Base-by-base conservation (phyloP, 805 yeast genomes). In the Candida incommunis region DNA sequence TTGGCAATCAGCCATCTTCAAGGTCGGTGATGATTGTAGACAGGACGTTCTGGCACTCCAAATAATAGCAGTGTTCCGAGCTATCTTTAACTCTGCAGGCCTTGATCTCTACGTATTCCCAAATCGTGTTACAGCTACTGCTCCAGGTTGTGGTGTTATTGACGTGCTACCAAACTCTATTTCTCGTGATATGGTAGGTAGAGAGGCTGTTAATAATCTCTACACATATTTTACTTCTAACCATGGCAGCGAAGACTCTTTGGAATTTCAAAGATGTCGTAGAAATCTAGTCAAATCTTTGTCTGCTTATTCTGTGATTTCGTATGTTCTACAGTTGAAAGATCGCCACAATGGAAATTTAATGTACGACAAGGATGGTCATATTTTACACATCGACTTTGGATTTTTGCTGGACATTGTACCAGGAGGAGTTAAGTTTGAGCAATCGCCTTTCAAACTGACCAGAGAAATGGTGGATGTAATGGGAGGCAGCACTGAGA, bases 291-390 rank as follows among this genome's bases (percentile, higher is more conserved):
- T 94, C 2, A 70, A 72, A 42, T 85, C 96, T 18, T 69, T 92
- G 45, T 97, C 97, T 1, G 96, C 94, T 1, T 92, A 92, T 64
- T 84, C 95, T 31, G 78, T 92, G 48, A 83, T 92, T 47, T 84
- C 96, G 16, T 92, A 86, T 58, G 60, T 92, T 44, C 71, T 92
- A 44, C 97, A 90, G 58, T 85, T 92, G 66, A 94, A 94, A 59
- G 99, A 92, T 66, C 76, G 99, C 58, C 99, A 92, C 64, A 92
- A 92, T 65, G 99, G 99, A 62, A 92, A 92, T 62, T 90, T 92
- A 50, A 81, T 92, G 84, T 85, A 92, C 58, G 98, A 92, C 59
- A 85, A 80, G 48, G 82, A 84, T 56, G 99, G 98, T 0, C 98
- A 92, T 58, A 82, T 92, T 11, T 78, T 90, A 41, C 71, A 65